A percentile compares a stretch with the other conserved stretches of the same genome.
These are phyloP conservation scores for Theobroma grandiflorum DNA, from an alignment of 441 rosid species.

Conservation along the genomic window DNA sequence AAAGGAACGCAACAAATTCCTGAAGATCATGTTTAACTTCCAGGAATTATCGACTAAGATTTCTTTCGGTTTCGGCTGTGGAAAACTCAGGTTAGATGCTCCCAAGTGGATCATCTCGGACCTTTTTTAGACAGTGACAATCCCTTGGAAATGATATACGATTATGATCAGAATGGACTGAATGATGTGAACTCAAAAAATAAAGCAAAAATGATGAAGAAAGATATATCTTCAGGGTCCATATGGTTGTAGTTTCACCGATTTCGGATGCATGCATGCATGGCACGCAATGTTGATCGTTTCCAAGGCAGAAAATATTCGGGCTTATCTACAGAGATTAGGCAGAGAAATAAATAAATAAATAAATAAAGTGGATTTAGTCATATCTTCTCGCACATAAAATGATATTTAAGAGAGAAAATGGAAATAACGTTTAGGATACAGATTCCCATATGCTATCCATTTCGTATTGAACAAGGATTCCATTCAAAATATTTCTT, in stretches of 20 bases:
- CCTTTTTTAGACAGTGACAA: background rate
- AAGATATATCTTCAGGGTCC: background rate
- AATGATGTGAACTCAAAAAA: background rate
- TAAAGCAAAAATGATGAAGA: background rate
- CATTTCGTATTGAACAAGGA: background rate
- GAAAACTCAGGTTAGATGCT: background rate
- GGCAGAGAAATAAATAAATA: background rate
- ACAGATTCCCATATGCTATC: background rate
- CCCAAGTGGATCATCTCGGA: background rate
- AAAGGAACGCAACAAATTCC: background rate
- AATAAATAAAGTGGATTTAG: background rate
- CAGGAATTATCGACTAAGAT: too few relatives aligned
- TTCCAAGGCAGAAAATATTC: background rate
- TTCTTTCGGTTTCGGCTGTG: too few relatives aligned
- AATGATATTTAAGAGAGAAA: background rate
- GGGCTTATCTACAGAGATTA: background rate
- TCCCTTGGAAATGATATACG: background rate
- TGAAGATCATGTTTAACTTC: background rate
- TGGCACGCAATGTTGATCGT: background rate
- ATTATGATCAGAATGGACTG: background rate
- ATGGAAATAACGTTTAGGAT: background rate
- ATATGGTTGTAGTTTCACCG: background rate
- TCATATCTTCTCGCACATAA: background rate
- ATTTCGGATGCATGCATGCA: background rate
- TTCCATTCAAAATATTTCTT: background rate